Percentiles rank a stretch among this genome's conserved stretches.
Evolutionary conservation across 148 eudicot genomes (phyloP).

Genomic region (Agrostemma githago): DNA sequence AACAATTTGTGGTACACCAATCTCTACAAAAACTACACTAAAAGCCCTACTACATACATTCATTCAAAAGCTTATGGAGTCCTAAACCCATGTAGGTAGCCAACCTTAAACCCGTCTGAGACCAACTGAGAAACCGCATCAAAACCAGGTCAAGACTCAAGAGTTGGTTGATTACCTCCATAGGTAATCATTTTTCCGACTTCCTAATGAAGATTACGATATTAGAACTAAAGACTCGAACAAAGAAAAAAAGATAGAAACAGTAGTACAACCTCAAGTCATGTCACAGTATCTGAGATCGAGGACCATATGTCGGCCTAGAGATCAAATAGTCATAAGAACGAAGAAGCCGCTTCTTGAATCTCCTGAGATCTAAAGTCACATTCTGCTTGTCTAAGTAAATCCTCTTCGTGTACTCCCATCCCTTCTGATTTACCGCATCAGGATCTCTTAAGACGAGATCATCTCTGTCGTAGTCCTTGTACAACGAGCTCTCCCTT

Average conservation of each 20-base stretch:
- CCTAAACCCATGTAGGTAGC: slow-evolving; percentile 9
- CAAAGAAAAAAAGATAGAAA: neutral
- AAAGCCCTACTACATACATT: slow-evolving; percentile 10
- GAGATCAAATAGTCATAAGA: slow-evolving; percentile 49
- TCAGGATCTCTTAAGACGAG: slow-evolving; percentile 57
- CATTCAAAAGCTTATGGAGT: slow-evolving; percentile 1
- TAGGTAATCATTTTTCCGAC: neutral
- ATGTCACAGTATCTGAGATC: slow-evolving; percentile 22
- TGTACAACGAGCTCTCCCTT: slow-evolving; percentile 71
- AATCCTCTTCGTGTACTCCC: slow-evolving; percentile 80
- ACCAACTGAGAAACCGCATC: neutral
- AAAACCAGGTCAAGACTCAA: neutral
- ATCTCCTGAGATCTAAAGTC: slow-evolving; percentile 58
- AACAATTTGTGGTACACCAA: slow-evolving; percentile 5
- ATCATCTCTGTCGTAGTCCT: slow-evolving; percentile 51
- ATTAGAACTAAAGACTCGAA: neutral
- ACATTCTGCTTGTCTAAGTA: slow-evolving; percentile 84
- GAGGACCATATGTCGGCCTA: slow-evolving; percentile 25
- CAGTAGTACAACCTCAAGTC: neutral
- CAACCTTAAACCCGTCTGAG: slow-evolving; percentile 5
- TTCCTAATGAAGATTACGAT: neutral
- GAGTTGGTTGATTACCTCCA: neutral
- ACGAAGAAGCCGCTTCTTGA: slow-evolving; percentile 56
- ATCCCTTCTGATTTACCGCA: slow-evolving; percentile 58
- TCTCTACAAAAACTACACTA: slow-evolving; percentile 22